Percentiles rank a stretch among this genome's conserved stretches.
Conservation (phyloP, 192 early-diverging fungal species). For the Coemansia reversa region DNA sequence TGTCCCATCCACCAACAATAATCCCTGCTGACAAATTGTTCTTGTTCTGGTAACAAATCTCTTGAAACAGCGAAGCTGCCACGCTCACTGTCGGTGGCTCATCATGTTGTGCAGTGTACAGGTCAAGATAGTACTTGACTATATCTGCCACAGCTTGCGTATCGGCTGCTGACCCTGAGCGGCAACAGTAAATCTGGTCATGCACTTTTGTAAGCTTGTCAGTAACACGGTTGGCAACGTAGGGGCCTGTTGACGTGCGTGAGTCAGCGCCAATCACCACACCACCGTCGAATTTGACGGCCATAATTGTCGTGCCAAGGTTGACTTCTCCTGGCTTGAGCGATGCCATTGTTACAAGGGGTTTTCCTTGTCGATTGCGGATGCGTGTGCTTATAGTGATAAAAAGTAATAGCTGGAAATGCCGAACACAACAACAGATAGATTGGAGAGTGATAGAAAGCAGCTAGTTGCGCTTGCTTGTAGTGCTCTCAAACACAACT, state of each 20-base stretch:
- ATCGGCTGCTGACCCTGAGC: conserved; percentile 96
- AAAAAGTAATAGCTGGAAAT: not conserved
- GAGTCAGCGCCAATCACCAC: conserved; percentile 98
- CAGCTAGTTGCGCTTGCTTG: not conserved
- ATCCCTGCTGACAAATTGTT: conserved; percentile 84
- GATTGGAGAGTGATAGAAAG: not conserved
- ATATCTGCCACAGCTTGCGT: conserved; percentile 98
- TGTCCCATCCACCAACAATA: conserved; percentile 98
- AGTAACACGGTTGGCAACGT: conserved; percentile 96
- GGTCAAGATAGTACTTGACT: conserved; percentile 92
- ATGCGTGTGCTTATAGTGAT: not conserved
- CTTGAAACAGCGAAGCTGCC: conserved; percentile 89
- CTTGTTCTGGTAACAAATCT: conserved; percentile 94
- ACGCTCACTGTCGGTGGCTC: conserved; percentile 80
- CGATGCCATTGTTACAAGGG: conserved; percentile 23
- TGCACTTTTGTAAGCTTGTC: conserved; percentile 97
- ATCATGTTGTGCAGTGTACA: conserved; percentile 87
- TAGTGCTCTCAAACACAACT: not conserved
- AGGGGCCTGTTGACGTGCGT: conserved; percentile 92
- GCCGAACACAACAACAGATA: not conserved
- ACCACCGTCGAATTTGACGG: conserved; percentile 83
- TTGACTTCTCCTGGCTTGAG: conserved; percentile 95
- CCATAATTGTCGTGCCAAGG: conserved; percentile 98
- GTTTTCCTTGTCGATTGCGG: not conserved
- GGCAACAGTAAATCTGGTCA: conserved; percentile 96